phyloP scores from a whole-genome alignment of 108 stramenopile species.

The Cylindrotheca closterium region DNA sequence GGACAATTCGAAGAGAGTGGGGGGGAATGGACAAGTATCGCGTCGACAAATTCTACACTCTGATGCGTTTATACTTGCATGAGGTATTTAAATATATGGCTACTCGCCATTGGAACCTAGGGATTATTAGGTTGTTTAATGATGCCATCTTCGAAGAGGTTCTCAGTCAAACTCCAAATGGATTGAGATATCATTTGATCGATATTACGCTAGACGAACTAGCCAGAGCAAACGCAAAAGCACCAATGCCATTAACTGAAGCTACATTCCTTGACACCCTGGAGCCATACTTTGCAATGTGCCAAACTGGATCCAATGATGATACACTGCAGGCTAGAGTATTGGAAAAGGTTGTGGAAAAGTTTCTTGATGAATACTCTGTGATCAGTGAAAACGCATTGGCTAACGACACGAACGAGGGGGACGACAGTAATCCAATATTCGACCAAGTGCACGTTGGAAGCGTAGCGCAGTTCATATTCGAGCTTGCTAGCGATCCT shows the following conservation, averaged over 20 bases:
- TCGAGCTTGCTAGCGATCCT: conserved; percentile 74
- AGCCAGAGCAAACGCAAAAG: conserved; percentile 65
- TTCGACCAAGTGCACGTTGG: conserved; percentile 84
- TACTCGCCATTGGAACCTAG: conserved; percentile 77
- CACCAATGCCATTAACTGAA: conserved; percentile 69
- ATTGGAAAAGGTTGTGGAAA: conserved; percentile 74
- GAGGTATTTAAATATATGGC: conserved; percentile 90
- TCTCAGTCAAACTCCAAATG: conserved; percentile 77
- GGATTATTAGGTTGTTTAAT: conserved; percentile 85
- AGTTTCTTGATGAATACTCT: conserved; percentile 80
- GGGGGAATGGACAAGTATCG: conserved; percentile 91
- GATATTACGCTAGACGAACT: conserved; percentile 86
- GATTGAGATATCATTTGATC: conserved; percentile 85
- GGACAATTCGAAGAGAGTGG: conserved; percentile 87
- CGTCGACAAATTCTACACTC: conserved; percentile 91
- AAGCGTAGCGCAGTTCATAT: conserved; percentile 79
- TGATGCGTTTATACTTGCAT: conserved; percentile 72
- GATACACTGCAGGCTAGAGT: conserved; percentile 75
- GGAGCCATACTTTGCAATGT: conserved; percentile 83
- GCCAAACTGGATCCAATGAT: conserved; percentile 48
- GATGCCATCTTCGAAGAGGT: conserved; percentile 85
- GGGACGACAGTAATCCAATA: conserved; percentile 38
- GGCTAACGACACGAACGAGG: conserved; percentile 28
- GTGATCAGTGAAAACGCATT: conserved; percentile 48
- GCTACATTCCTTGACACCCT: conserved; percentile 82